Base-by-base conservation (phyloP, 2,329 filamentous ascomycete genomes). In the Neospermospora avenae region DNA sequence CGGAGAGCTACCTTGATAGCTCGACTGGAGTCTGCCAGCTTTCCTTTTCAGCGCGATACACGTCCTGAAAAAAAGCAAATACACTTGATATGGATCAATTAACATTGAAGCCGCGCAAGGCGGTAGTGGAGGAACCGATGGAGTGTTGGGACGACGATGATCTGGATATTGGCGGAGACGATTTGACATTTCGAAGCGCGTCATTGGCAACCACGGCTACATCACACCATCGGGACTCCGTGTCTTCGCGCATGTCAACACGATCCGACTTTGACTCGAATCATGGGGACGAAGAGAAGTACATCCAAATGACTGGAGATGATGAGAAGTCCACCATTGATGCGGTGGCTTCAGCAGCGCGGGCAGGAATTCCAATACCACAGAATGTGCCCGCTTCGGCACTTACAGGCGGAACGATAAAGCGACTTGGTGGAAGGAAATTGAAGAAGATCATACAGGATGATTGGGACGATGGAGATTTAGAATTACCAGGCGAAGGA, bases 311-410 rank as follows among this genome's bases (percentile, higher is more conserved):
- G 31, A 87, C 91, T 2, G 90, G 88, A 52, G 89, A 95, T 72
- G 93, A 97, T 73, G 90, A 96, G 69, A 83, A 85, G 64, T 91
- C 91, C 1, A 96, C 89, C 10, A 78, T 87, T 68, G 89, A 96
- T 72, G 93, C 95, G 62, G 93, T 99, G 69, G 85, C 90, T 24
- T 90, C 91, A 6, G 93, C 93, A 35, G 89, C 91, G 70, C 87
- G 86, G 72, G 93, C 92, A 25, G 95, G 95, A 67, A 96, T 99
- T 65, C 93, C 95, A 6, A 85, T 98, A 58, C 95, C 95, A 28
- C 80, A 84, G 55, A 93, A 93, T 72, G 86, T 98, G 34, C 92
- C 93, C 1, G 85, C 90, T 31, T 96, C 93, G 20, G 95, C 95
- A 31, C 79, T 99, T 44, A 84, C 95, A 73, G 93, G 93, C 56